Base-by-base conservation (phyloP, 106 monocot species). In the Dendrobium officinale region DNA sequence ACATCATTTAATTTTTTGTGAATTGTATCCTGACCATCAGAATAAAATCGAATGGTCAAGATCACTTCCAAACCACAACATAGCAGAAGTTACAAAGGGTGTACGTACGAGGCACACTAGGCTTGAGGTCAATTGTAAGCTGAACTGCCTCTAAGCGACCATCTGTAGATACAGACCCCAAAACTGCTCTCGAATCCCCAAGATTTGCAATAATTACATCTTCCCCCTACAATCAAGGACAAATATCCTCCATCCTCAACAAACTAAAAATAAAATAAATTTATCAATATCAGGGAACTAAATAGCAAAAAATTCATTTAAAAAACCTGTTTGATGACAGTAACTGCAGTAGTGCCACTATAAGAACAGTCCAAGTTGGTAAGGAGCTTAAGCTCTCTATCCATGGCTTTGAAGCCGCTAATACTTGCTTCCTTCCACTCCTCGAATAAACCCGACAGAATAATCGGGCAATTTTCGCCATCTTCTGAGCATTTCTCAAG, bases 341-440 rank as follows among this genome's bases (percentile, higher is more conserved):
- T 87, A 3, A 96, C 93, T 2, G 96, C 93, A 22, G 96, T 92
- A n/a, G 86, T 83, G 6, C 96, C 96, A 75, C 96, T 96, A 72
- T 77, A 90, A 10, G 79, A 80, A 85, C 84, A 91, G 66, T 91
- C 90, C 44, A 93, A 59, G 20, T 81, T 42, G 27, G 76, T 15
- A 10, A 91, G 81, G 27, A 96, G 86, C 51, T 51, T 51, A 51
- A 51, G 51, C 72, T 93, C 93, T 48, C 70, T 81, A 73, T 96
- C 96, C 93, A 92, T 93, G 80, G 91, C 93, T 77, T 82, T 90
- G 83, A 96, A 93, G 16, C 87, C 93, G 79, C 43, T 87, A 22
- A 90, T 72, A 79, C 86, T 90, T 0, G 90, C 91, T 67, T 90
- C 85, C 75, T 93, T 90, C 96, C 96, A 96, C 80, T 93, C 93